Percentiles rank a stretch among this genome's conserved stretches.
Conservation (phyloP, 1,284 basidiomycete genomes). For the Apiotrichum mycotoxinovorans region DNA sequence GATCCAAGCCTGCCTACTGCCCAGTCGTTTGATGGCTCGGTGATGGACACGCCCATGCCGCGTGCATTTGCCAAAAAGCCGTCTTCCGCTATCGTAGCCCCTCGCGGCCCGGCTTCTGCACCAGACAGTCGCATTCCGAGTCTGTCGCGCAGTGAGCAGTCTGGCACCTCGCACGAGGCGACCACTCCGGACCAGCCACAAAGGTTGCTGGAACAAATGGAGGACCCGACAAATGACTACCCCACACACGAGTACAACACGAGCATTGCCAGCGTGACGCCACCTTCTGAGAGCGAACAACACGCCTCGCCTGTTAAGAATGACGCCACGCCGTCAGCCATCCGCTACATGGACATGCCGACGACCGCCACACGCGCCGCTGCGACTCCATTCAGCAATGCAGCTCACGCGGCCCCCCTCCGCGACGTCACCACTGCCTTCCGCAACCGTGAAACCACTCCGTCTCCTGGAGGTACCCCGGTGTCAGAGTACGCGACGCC, state of each 20-base stretch:
- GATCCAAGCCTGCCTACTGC: not conserved
- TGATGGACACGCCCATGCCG: constrained; percentile 9
- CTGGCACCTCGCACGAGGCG: constrained; percentile 34
- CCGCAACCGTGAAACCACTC: constrained; percentile 22
- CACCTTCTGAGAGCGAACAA: not conserved
- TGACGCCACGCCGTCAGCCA: constrained; percentile 6
- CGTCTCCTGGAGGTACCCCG: constrained; percentile 3
- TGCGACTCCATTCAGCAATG: constrained; percentile 14
- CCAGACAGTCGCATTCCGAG: constrained; percentile 32
- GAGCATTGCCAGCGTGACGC: not conserved
- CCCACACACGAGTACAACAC: not conserved
- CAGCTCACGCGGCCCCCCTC: constrained; percentile 10
- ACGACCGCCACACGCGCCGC: constrained; percentile 17
- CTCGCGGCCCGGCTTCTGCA: not conserved
- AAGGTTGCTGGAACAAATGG: constrained; percentile 1
- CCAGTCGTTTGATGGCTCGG: not conserved
- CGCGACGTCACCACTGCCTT: constrained; percentile 29
- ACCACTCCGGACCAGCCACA: constrained; percentile 40
- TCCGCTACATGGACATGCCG: constrained; percentile 21
- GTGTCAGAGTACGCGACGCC: constrained; percentile 23
- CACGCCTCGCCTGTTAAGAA: not conserved
- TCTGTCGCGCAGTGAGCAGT: constrained; percentile 40
- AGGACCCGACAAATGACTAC: not conserved
- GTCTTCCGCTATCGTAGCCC: not conserved
- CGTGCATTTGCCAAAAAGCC: not conserved